Evolutionary conservation across 2,329 filamentous ascomycete species (phyloP).

Genomic region (Trichoderma lentiforme): DNA sequence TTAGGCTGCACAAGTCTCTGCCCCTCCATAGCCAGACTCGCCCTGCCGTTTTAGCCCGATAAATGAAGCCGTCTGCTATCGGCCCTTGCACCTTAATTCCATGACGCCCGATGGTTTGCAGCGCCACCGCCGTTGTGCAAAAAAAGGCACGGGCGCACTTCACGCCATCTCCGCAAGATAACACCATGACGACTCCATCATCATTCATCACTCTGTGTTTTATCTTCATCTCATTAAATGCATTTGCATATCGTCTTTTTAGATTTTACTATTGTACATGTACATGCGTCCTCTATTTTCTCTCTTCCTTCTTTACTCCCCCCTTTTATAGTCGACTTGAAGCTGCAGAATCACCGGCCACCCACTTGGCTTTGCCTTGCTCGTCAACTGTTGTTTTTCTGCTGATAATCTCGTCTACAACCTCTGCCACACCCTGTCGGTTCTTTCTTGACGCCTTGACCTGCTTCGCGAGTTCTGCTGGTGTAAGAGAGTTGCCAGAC

Average conservation of each 20-base stretch:
- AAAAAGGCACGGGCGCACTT: not conserved
- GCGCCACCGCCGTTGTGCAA: not conserved
- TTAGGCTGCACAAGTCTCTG: conserved; percentile 10
- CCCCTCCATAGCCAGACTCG: conserved; percentile 10
- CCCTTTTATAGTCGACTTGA: conserved; percentile 33
- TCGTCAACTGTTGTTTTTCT: conserved; percentile 55
- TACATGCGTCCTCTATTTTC: not conserved
- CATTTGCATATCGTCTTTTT: not conserved
- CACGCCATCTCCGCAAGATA: not conserved
- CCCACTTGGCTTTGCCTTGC: conserved; percentile 44
- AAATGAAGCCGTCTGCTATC: conserved; percentile 15
- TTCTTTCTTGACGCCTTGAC: conserved; percentile 58
- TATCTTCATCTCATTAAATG: not conserved
- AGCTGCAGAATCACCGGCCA: conserved; percentile 28
- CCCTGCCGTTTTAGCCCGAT: not conserved
- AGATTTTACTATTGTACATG: conserved; percentile 8
- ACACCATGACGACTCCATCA: not conserved
- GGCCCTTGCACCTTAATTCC: not conserved
- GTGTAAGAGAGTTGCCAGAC: conserved; percentile 37
- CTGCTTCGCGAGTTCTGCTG: conserved; percentile 58
- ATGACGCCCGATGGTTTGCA: conserved; percentile 17
- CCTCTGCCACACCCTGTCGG: conserved; percentile 66
- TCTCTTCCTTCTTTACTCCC: not conserved
- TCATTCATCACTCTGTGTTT: not conserved
- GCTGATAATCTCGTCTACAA: conserved; percentile 65